These are phyloP conservation scores for Conticribra weissflogii DNA, from an alignment of 108 stramenopile genomes.

Conservation along the genomic window DNA sequence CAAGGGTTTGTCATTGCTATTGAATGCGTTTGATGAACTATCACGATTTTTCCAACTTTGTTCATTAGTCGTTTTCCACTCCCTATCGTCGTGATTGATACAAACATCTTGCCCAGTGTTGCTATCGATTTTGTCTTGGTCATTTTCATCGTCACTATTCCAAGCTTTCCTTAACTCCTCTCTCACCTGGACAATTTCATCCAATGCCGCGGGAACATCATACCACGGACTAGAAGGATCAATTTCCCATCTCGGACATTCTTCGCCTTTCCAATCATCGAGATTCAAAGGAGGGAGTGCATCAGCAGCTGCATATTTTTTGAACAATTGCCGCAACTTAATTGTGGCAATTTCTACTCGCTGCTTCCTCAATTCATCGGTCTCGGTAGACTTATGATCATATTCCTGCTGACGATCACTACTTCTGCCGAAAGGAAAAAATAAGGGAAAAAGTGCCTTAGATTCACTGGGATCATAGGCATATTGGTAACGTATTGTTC, in stretches of 20 bases:
- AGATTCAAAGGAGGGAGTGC: slow-evolving; percentile 1
- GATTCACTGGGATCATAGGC: no score
- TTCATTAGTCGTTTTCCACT: not conserved
- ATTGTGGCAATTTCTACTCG: no score
- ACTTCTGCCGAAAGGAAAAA: no score
- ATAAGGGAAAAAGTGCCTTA: no score
- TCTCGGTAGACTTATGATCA: no score
- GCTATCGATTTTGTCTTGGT: not conserved
- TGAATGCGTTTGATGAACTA: not conserved
- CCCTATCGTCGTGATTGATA: not conserved
- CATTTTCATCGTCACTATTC: slow-evolving; percentile 1
- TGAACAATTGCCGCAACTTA: no score
- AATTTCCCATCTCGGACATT: slow-evolving; percentile 32
- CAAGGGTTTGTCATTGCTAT: not conserved
- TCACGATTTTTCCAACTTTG: not conserved
- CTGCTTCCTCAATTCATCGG: no score
- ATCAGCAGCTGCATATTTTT: slow-evolving; percentile 45
- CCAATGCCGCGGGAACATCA: slow-evolving; percentile 14
- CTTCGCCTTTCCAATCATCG: not conserved
- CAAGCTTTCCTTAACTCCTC: slow-evolving; percentile 17
- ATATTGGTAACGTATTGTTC: no score
- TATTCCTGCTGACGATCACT: no score
- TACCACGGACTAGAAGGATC: slow-evolving; percentile 28
- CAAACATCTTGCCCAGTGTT: not conserved
- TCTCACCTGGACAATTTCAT: slow-evolving; percentile 32